Evolutionary conservation across 2,329 filamentous ascomycete species (phyloP).

Genomic region (Tolypocladium endophyticum): DNA sequence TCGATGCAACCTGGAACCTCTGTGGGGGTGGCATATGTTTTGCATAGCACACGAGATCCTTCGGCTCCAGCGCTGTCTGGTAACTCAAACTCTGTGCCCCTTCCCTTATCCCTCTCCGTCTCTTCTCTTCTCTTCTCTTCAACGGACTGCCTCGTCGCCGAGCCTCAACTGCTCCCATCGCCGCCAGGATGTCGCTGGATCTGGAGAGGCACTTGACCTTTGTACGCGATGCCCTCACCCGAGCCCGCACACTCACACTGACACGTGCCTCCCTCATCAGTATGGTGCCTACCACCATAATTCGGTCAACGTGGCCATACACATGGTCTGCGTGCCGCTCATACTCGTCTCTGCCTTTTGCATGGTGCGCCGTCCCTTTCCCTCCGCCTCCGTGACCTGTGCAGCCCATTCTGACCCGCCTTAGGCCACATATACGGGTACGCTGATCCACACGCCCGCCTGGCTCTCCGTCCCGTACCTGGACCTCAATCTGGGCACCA

Average conservation of each 20-base stretch:
- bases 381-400: slow-evolving; percentile 1
- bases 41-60: not conserved
- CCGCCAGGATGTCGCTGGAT: slow-evolving; percentile 52
- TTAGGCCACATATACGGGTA: slow-evolving; percentile 52
- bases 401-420: not conserved
- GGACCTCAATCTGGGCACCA: slow-evolving; percentile 54
- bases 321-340: slow-evolving; percentile 68
- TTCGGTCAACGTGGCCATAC: slow-evolving; percentile 65
- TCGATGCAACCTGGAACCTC: not conserved
- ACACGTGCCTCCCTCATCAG: slow-evolving; percentile 36
- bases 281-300: slow-evolving; percentile 81
- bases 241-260: not conserved
- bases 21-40: not conserved
- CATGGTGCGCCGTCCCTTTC: slow-evolving; percentile 43
- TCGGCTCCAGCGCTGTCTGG: not conserved
- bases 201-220: slow-evolving; percentile 75
- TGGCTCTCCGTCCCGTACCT: slow-evolving; percentile 60
- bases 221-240: slow-evolving; percentile 29
- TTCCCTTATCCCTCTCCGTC: not conserved
- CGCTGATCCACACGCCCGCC: slow-evolving; percentile 52
- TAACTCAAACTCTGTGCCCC: not conserved
- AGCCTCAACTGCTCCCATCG: not conserved
- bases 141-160: not conserved
- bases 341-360: slow-evolving; percentile 63
- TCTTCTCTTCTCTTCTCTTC: not conserved